Conservation (phyloP, 208 protist genomes). For the Trypanosomatidae sp. region DNA sequence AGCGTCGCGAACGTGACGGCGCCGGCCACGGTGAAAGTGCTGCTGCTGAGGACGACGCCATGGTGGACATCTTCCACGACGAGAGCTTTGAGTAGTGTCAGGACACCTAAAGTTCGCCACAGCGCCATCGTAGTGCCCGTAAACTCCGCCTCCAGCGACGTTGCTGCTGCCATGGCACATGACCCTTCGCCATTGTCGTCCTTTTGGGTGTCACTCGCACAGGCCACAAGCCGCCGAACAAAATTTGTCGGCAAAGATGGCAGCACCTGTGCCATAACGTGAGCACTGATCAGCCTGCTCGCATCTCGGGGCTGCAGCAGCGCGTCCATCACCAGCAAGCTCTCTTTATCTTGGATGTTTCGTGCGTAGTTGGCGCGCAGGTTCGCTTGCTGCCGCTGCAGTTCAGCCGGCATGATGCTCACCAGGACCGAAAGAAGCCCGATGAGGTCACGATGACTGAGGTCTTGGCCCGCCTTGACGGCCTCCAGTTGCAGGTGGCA, state of each 20-base stretch:
- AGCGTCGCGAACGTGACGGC: constrained; percentile 24
- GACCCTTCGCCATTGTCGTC: constrained; percentile 6
- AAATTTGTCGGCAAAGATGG: constrained; percentile 7
- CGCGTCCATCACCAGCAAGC: constrained; percentile 41
- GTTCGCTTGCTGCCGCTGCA: constrained; percentile 20
- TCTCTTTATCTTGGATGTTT: constrained; percentile 32
- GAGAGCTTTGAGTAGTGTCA: constrained; percentile 64
- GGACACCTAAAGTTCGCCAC: constrained; percentile 56
- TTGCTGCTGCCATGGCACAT: neutral
- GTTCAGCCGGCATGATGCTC: constrained; percentile 30
- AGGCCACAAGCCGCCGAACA: constrained; percentile 9
- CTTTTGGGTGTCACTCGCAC: neutral
- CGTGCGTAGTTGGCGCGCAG: constrained; percentile 39
- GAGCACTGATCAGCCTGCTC: constrained; percentile 15
- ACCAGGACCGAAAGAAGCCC: constrained; percentile 54
- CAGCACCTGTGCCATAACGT: constrained; percentile 24
- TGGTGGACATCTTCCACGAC: constrained; percentile 35
- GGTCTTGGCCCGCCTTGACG: constrained; percentile 45
- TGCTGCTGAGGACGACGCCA: constrained; percentile 11
- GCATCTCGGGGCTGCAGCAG: constrained; percentile 36
- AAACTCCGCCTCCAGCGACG: constrained; percentile 10
- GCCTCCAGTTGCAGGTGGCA: constrained; percentile 51
- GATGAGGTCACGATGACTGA: constrained; percentile 56
- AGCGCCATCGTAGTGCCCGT: constrained; percentile 25
- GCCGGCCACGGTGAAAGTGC: constrained; percentile 19